A percentile compares a stretch with the other conserved stretches of the same genome.
These are phyloP conservation scores for Astrocystis sublimbata DNA, from an alignment of 495 filamentous ascomycete species.

Conservation along the genomic window DNA sequence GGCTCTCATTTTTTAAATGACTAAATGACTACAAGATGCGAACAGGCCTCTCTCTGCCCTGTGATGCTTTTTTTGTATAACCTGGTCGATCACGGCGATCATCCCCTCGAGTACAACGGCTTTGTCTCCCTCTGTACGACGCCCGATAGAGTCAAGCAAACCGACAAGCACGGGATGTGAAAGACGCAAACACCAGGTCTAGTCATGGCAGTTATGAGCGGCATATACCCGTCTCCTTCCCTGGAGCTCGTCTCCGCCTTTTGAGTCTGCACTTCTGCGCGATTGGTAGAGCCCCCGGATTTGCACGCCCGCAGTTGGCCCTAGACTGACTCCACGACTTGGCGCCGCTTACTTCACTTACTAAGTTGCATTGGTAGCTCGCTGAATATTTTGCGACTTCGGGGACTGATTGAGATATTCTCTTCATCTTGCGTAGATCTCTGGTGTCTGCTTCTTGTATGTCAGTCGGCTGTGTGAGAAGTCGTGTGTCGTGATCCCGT, in stretches of 20 bases:
- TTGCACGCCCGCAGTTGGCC: slow-evolving; percentile 14
- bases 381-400: neutral
- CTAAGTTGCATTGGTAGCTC: neutral
- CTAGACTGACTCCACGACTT: neutral
- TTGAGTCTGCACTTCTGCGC: neutral
- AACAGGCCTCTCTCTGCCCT: too few relatives aligned
- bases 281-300: slow-evolving; percentile 2
- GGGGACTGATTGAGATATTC: neutral
- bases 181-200: neutral
- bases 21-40: too few relatives aligned
- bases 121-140: too few relatives aligned
- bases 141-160: neutral
- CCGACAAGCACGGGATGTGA: neutral
- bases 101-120: too few relatives aligned
- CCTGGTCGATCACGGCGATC: too few relatives aligned
- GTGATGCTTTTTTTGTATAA: too few relatives aligned
- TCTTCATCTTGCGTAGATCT: neutral
- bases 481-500: neutral
- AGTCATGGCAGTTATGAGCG: neutral
- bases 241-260: neutral
- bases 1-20: too few relatives aligned
- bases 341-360: neutral
- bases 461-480: neutral
- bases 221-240: slow-evolving; percentile 2
- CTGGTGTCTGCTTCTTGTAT: neutral